A percentile compares a stretch with the other conserved stretches of the same genome.
Conservation (phyloP, 169 alveolate species). For the Theileria sp. region DNA sequence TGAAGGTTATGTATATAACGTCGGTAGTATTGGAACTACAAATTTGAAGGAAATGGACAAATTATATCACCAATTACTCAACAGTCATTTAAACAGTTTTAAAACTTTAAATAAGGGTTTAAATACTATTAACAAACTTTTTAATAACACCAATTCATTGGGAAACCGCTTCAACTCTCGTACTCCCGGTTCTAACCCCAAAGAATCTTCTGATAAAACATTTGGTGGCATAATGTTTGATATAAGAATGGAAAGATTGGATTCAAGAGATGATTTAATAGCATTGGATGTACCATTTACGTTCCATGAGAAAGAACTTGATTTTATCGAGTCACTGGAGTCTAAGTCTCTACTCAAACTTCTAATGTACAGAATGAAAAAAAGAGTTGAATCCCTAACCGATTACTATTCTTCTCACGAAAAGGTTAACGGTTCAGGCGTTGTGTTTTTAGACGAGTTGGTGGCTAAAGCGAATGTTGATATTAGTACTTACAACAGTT, state of each 20-base stretch:
- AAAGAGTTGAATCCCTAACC: conserved; percentile 32
- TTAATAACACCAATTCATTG: neutral
- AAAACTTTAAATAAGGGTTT: neutral
- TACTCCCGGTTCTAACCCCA: conserved; percentile 5
- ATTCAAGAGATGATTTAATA: conserved; percentile 21
- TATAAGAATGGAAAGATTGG: conserved; percentile 38
- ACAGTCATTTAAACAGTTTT: neutral
- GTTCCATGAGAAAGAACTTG: conserved; percentile 47
- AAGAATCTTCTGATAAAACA: conserved; percentile 1
- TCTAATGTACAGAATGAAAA: conserved; percentile 32
- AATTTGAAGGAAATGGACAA: conserved; percentile 18
- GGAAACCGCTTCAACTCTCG: neutral
- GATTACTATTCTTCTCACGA: conserved; percentile 16
- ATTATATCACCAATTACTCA: neutral
- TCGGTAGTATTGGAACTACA: neutral
- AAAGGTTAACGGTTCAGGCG: conserved; percentile 19
- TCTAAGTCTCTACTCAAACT: conserved; percentile 26
- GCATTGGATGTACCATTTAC: conserved; percentile 49
- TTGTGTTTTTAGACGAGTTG: conserved; percentile 28
- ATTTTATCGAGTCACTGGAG: conserved; percentile 27
- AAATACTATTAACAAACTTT: neutral
- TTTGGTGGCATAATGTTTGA: conserved; percentile 41
- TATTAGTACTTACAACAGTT: conserved; percentile 23
- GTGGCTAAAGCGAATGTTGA: conserved; percentile 25
- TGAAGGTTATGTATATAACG: neutral